Base-by-base conservation (phyloP, 176 grass and related monocot species). In the Oryza brachyantha region DNA sequence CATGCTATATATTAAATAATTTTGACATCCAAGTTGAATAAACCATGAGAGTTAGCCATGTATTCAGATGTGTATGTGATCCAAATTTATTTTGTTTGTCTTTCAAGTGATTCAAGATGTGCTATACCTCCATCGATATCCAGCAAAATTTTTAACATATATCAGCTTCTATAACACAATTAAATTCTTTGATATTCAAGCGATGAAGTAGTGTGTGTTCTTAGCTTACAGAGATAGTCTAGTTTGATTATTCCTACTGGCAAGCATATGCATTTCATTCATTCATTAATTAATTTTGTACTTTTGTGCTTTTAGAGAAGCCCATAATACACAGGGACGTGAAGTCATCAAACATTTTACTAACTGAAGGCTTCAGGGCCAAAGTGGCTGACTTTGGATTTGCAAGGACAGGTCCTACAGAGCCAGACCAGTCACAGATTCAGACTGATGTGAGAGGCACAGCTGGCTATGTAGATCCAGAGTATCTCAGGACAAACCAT, bases 361-460 rank as follows among this genome's bases (percentile, higher is more conserved):
- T 99, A 36, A 99, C 78, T 12, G 86, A 95, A 75, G 72, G 83
- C 58, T 88, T 95, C n/a, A 84, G 78, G 81, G 96, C 92, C 71
- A 99, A 99, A 85, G 96, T 99, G 58, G 84, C 90, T 17, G 96
- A 99, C 75, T 99, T 99, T n/a, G 96, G 96, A 39, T 93, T 99
- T 61, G 96, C 96, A 72, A 90, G 86, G 88, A 86, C 81, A 29
- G 96, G 96, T 74, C 79, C 96, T 65, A 81, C 84, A 27, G 90
- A 99, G 16, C 88, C 82, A 73, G 94, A 79, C 7, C 92, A 99
- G 81, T 95, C 89, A 76, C 92, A 91, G 70, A 88, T 99, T 70
- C 22, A 87, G 26, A 99, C 96, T 61, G 87, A 76, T 48, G 87
- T 99, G 72, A 93, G 85, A 80, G 96, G 96, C 59, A 99, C 96